Evolutionary conservation across 2,329 filamentous ascomycete species (phyloP).

Genomic region (Neurospora crassa): DNA sequence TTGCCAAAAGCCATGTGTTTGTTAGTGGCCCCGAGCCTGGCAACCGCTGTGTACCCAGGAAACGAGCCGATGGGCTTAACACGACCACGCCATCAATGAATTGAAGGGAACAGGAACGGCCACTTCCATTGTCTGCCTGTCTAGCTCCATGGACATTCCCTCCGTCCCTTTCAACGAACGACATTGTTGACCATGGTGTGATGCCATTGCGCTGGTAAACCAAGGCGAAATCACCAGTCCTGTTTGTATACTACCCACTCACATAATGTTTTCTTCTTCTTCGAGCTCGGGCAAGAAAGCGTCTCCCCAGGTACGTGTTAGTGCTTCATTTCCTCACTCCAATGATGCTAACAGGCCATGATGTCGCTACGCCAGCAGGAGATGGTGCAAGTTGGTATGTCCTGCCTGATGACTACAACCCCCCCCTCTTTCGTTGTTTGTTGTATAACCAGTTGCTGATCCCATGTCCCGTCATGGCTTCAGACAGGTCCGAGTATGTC

Average conservation of each 20-base stretch:
- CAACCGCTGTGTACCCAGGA: neutral
- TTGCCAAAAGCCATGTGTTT: neutral
- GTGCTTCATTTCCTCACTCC: neutral
- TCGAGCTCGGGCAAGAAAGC: conserved; percentile 60
- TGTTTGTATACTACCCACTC: neutral
- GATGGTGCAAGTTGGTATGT: conserved; percentile 97
- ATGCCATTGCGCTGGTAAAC: neutral
- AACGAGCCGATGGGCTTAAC: conserved; percentile 2
- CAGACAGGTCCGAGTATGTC: conserved; percentile 57
- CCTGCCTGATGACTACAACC: conserved; percentile 1
- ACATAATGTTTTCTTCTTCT: conserved; percentile 54
- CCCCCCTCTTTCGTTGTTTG: neutral
- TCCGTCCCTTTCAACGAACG: neutral
- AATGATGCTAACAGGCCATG: conserved; percentile 6
- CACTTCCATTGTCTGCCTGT: neutral
- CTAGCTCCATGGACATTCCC: neutral
- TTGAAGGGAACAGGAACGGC: neutral
- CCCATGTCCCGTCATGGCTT: conserved; percentile 7
- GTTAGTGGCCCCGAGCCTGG: neutral
- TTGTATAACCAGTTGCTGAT: conserved; percentile 7
- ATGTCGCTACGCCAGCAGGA: conserved; percentile 54
- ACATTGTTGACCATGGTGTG: neutral
- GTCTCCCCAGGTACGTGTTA: conserved; percentile 52
- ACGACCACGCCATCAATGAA: neutral
- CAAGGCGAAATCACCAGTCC: neutral